Evolutionary conservation across 805 yeast species (phyloP).

Genomic region (Pichia nakasei): DNA sequence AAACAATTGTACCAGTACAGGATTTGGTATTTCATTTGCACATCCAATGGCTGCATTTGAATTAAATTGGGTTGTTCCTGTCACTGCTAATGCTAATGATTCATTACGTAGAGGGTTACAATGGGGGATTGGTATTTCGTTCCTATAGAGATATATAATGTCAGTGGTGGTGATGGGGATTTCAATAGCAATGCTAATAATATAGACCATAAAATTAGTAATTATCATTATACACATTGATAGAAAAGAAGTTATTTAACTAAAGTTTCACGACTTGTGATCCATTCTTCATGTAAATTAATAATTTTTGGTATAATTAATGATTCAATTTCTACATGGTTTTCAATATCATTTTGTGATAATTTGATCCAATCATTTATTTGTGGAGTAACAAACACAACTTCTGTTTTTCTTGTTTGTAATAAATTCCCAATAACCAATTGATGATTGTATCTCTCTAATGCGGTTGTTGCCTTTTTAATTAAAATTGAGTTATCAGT

Average conservation of each 20-base stretch:
- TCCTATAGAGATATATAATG: conserved; percentile 31
- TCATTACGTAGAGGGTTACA: conserved; percentile 44
- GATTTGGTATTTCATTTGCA: conserved; percentile 42
- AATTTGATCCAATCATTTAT: conserved; percentile 44
- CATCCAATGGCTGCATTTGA: conserved; percentile 55
- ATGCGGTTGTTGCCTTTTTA: conserved; percentile 68
- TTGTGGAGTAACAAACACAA: conserved; percentile 65
- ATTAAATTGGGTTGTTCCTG: conserved; percentile 45
- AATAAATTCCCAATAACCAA: conserved; percentile 88
- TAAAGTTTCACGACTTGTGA: conserved; percentile 25
- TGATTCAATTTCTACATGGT: conserved; percentile 60
- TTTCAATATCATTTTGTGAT: conserved; percentile 30
- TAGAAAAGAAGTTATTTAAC: conserved; percentile 15
- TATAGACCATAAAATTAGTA: not conserved
- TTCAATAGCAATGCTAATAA: not conserved
- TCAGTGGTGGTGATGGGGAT: no score
- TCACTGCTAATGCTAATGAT: conserved; percentile 37
- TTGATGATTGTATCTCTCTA: conserved; percentile 83
- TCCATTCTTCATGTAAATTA: conserved; percentile 56
- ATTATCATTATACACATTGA: not conserved
- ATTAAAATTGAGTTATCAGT: conserved; percentile 70
- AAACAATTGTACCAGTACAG: conserved; percentile 26
- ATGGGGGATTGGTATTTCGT: conserved; percentile 52
- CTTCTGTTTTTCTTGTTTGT: conserved; percentile 82
- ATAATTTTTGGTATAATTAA: conserved; percentile 73